Evolutionary conservation across 495 filamentous ascomycete species (phyloP), one percentile per base, ranked within the genome.

Genomic region (Penicillium cataractarum): DNA sequence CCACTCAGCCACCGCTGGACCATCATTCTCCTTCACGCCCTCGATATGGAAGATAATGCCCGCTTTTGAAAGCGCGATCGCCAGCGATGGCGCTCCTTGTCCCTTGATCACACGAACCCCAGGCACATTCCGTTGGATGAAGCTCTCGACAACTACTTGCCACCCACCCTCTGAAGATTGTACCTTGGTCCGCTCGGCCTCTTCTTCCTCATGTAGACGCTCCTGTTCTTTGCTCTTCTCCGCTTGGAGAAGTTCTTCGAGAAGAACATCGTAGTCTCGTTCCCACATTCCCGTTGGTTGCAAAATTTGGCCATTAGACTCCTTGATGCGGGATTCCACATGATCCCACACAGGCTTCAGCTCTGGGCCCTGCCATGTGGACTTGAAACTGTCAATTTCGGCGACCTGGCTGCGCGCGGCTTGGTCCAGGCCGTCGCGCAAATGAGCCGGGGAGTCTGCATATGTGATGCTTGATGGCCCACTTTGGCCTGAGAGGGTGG

Each of bases 251-350:
- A 80, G 62, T 12, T 73, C 72, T n/a, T 72, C 65, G 9, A 79
- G 65, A 26, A 81, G 48, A 1, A 66, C 66, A 22, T 68, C 74
- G 24, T 81, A 81, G 46, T 81, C 76, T n/a, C 63, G 66, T 33
- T 79, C 74, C 79, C 79, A 81, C 49, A 74, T 69, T 10, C 78
- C 74, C 0, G 64, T 71, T 1, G 77, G 71, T 57, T 81, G 79
- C 33, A 79, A 51, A 29, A 77, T 60, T 17, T 68, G 68, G 1
- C 79, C 78, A 26, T 71, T 72, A 4, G 74, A 73, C 31, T 79
- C 74, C 32, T 64, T 70, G 63, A 79, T 70, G 13, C 72, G 67
- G 3, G 74, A 63, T 39, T 76, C 72, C 0, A 79, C 68, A 19
- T 65, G 67, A 0, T 65, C 63, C 79, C 79, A 81, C 13, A 81